These are phyloP conservation scores for Lentinula guzmanii DNA, from an alignment of 768 basidiomycete species.

Conservation along the genomic window DNA sequence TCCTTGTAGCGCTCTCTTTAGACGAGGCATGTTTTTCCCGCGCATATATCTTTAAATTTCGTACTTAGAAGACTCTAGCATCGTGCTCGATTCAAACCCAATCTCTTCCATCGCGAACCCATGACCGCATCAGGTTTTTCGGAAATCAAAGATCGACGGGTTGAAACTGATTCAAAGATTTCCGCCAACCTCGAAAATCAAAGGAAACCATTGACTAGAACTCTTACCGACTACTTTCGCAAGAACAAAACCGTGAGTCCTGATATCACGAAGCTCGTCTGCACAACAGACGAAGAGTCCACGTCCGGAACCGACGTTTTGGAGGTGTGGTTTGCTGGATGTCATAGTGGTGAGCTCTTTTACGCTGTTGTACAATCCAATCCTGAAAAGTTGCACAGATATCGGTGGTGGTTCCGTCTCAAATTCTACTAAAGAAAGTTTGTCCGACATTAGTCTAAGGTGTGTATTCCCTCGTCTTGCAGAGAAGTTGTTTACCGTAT, in stretches of 20 bases:
- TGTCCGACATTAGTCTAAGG: constrained; percentile 32
- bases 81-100: constrained; percentile 62
- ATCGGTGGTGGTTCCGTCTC: constrained; percentile 41
- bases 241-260: background rate
- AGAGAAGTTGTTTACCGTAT: background rate
- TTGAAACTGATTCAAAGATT: constrained; percentile 10
- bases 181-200: constrained; percentile 22
- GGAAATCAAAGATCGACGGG: background rate
- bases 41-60: background rate
- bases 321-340: constrained; percentile 80
- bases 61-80: constrained; percentile 31
- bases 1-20: constrained; percentile 48
- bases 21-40: constrained; percentile 51
- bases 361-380: background rate
- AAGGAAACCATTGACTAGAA: background rate
- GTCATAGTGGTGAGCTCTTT: constrained; percentile 50
- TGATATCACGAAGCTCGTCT: background rate
- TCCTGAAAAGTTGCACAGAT: constrained; percentile 20
- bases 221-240: constrained; percentile 3
- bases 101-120: constrained; percentile 47
- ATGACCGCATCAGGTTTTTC: constrained; percentile 13
- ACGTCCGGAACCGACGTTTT: constrained; percentile 42
- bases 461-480: background rate
- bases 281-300: background rate
- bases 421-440: constrained; percentile 23